Conservation (phyloP, 2,329 filamentous ascomycete species). For the Sporothrix brasiliensis region DNA sequence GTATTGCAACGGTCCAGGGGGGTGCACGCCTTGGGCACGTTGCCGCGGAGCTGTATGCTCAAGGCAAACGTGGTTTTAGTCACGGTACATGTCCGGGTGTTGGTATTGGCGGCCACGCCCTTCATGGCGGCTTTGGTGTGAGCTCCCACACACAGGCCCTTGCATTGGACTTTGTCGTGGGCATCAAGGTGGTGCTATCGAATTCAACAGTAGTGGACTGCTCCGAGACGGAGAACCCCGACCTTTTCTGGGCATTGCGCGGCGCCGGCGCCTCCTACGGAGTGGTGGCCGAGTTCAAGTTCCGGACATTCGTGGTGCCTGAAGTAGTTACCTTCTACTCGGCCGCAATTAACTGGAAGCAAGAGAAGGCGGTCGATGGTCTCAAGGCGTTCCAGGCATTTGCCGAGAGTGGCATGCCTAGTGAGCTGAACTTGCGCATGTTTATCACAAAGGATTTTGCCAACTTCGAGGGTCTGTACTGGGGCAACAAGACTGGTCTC, state of each 20-base stretch:
- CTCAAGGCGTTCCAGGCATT: slow-evolving; percentile 42
- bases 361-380: slow-evolving; percentile 39
- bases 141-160: slow-evolving; percentile 45
- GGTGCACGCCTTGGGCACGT: slow-evolving; percentile 56
- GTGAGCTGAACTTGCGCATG: slow-evolving; percentile 49
- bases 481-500: slow-evolving; percentile 43
- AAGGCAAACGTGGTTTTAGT: slow-evolving; percentile 48
- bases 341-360: slow-evolving; percentile 40
- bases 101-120: slow-evolving; percentile 46
- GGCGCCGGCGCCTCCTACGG: slow-evolving; percentile 50
- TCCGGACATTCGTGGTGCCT: slow-evolving; percentile 47
- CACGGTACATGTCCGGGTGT: slow-evolving; percentile 57
- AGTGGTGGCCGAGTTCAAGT: slow-evolving; percentile 46
- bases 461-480: slow-evolving; percentile 47
- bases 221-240: slow-evolving; percentile 44
- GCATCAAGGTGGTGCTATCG: slow-evolving; percentile 46
- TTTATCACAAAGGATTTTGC: slow-evolving; percentile 44
- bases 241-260: slow-evolving; percentile 51
- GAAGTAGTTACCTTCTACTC: slow-evolving; percentile 42
- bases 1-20: slow-evolving; percentile 51
- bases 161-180: slow-evolving; percentile 45
- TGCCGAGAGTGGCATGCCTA: slow-evolving; percentile 43
- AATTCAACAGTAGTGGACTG: slow-evolving; percentile 42
- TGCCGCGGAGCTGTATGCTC: slow-evolving; percentile 46
- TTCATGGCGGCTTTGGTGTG: slow-evolving; percentile 48